Percentiles rank a stretch among this genome's conserved stretches.
phyloP scores from a whole-genome alignment of 2,329 filamentous ascomycete species.

The Sclerotinia spermophila region DNA sequence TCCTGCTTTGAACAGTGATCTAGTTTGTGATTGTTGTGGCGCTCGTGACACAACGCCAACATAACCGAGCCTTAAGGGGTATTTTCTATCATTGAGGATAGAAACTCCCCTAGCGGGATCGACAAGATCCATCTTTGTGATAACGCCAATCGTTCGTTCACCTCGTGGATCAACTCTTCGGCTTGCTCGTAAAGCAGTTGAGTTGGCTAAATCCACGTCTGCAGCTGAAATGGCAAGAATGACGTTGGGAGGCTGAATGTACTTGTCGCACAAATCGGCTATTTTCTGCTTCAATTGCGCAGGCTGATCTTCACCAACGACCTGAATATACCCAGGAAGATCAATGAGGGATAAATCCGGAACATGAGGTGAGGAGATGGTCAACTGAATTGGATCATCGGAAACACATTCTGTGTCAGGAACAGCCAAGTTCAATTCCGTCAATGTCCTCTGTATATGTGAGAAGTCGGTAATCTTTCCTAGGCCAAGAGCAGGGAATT shows the following conservation, averaged over 20 bases:
- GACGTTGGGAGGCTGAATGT: slow-evolving; percentile 93
- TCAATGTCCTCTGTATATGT: slow-evolving; percentile 88
- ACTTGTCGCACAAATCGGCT: slow-evolving; percentile 93
- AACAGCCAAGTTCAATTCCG: slow-evolving; percentile 90
- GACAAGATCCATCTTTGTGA: slow-evolving; percentile 98
- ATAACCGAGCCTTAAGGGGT: slow-evolving; percentile 90
- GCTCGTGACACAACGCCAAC: slow-evolving; percentile 90
- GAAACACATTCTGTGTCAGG: slow-evolving; percentile 88
- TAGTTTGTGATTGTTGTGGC: slow-evolving; percentile 50
- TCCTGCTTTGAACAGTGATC: slow-evolving; percentile 77
- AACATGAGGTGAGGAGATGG: slow-evolving; percentile 92
- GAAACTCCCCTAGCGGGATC: slow-evolving; percentile 73
- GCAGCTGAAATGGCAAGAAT: slow-evolving; percentile 96
- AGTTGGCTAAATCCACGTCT: slow-evolving; percentile 96
- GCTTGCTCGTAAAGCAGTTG: slow-evolving; percentile 84
- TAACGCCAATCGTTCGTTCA: slow-evolving; percentile 95
- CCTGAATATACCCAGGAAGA: slow-evolving; percentile 95
- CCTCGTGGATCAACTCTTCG: slow-evolving; percentile 89
- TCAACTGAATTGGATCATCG: slow-evolving; percentile 93
- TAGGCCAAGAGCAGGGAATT: slow-evolving; percentile 88
- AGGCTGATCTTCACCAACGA: slow-evolving; percentile 86
- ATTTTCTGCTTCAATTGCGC: slow-evolving; percentile 93
- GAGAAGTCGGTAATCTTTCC: slow-evolving; percentile 89
- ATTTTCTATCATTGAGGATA: slow-evolving; percentile 85
- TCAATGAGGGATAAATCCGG: slow-evolving; percentile 95